Evolutionary conservation across 139 green algal genomes (phyloP).

Genomic region (Trebouxia sp.): DNA sequence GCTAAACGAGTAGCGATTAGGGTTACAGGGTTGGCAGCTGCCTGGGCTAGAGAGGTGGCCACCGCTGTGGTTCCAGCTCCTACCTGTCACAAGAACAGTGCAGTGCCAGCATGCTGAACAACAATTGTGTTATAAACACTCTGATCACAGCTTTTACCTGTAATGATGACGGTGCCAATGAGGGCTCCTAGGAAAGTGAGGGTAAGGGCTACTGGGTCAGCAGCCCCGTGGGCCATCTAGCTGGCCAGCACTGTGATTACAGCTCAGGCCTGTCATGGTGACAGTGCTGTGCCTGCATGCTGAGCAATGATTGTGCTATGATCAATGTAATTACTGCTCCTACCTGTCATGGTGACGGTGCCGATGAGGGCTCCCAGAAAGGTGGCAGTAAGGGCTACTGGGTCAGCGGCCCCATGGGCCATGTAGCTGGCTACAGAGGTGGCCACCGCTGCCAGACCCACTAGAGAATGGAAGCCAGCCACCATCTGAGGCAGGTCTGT

Average conservation of each 20-base stretch:
- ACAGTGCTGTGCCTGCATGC: too few relatives aligned
- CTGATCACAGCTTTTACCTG: too few relatives aligned
- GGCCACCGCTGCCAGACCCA: constrained; percentile 66
- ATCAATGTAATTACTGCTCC: too few relatives aligned
- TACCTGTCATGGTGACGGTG: constrained; percentile 85
- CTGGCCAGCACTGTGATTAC: constrained; percentile 65
- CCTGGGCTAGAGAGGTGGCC: constrained; percentile 62
- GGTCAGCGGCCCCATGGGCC: constrained; percentile 47
- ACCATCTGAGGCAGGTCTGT: constrained; percentile 80
- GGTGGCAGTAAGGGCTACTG: constrained; percentile 69
- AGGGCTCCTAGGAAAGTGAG: constrained; percentile 76
- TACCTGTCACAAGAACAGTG: too few relatives aligned
- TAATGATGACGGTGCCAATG: constrained; percentile 87
- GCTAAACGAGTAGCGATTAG: constrained; percentile 72
- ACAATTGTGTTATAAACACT: too few relatives aligned
- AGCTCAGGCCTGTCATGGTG: too few relatives aligned
- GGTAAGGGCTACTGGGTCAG: constrained; percentile 64
- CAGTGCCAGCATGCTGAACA: too few relatives aligned
- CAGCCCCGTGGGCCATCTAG: constrained; percentile 56
- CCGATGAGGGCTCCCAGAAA: constrained; percentile 84
- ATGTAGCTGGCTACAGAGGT: constrained; percentile 78
- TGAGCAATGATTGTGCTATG: too few relatives aligned
- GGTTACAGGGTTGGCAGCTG: constrained; percentile 56
- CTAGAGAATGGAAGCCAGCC: constrained; percentile 90
- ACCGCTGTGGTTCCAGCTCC: constrained; percentile 68